Base-by-base conservation (phyloP, 2,329 filamentous ascomycete species). In the Talaromyces sp. region DNA sequence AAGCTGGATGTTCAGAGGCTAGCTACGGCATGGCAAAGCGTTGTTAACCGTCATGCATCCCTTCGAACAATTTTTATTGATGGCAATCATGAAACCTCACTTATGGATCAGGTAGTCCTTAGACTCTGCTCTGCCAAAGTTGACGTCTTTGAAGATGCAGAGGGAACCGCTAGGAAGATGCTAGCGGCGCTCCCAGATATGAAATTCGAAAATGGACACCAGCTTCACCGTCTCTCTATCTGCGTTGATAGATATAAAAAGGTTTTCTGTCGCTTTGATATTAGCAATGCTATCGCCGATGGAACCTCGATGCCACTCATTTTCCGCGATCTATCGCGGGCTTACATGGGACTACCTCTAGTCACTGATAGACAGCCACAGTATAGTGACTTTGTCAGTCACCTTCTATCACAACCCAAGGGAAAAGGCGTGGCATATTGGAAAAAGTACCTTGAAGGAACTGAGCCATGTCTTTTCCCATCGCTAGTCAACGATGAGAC, bases 401-500 rank as follows among this genome's bases (percentile, higher is more conserved):
- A 77, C 61, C 66, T 77, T 39, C 67, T 73, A 31, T 67, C 70
- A 2, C 69, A 68, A 41, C 70, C 75, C 5, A 71, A 72, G 6
- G 71, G 74, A 25, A 70, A 68, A 3, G 78, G 77, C 41, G 66
- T 80, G 17, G 70, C 72, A 17, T 83, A 82, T 68, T 84, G 82
- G 82, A 82, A 78, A 63, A 68, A 71, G 0, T 79, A 82, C 50
- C 73, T 84, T 8, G 72, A 74, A 1, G 80, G 79, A 10, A 65
- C 79, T 25, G 80, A 83, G 68, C 79, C 82, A 1, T 83, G 81
- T 67, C 72, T 79, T 58, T 83, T 84, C 68, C 82, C 81, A 3
- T 57, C 68, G 0, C 62, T 77, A 8, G 69, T 67, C 0, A 69
- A 68, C 3, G 41, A 66, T n/a, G 47, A 10, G 2, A 60, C 66